These are phyloP conservation scores for Phytophthora macrochlamydospora DNA, from an alignment of 352 stramenopile species.

Conservation along the genomic window DNA sequence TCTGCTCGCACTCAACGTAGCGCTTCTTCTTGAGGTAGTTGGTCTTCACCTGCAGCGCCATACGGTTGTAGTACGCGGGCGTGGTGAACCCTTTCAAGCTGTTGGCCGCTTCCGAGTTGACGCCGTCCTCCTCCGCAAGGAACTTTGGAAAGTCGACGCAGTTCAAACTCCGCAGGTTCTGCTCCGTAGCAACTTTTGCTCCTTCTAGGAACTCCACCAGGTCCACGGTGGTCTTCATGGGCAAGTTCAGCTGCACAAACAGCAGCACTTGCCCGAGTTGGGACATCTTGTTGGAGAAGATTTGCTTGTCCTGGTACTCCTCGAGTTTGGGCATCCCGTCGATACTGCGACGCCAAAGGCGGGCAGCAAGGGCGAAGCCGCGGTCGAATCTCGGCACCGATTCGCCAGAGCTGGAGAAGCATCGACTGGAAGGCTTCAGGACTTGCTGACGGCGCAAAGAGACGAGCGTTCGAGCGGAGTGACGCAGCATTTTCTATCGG, in stretches of 20 bases:
- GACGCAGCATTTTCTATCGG: neutral
- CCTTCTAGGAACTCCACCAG: conserved; percentile 53
- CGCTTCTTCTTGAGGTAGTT: conserved; percentile 45
- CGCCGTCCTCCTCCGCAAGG: conserved; percentile 32
- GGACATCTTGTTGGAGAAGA: conserved; percentile 29
- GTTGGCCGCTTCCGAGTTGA: conserved; percentile 24
- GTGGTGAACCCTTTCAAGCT: conserved; percentile 26
- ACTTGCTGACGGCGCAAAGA: neutral
- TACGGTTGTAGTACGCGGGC: conserved; percentile 38
- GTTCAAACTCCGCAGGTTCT: conserved; percentile 45
- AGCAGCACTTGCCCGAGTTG: conserved; percentile 16
- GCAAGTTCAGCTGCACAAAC: conserved; percentile 46
- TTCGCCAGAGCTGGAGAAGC: conserved; percentile 14
- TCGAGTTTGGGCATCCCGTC: conserved; percentile 33
- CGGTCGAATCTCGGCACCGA: conserved; percentile 19
- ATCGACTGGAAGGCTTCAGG: neutral
- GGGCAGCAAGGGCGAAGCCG: conserved; percentile 12
- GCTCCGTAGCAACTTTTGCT: conserved; percentile 35
- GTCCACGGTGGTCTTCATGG: conserved; percentile 40
- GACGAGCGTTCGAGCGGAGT: neutral
- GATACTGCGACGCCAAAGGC: conserved; percentile 26
- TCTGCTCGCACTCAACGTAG: conserved; percentile 43
- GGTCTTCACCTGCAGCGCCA: conserved; percentile 48
- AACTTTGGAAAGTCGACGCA: conserved; percentile 40
- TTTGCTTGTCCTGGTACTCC: conserved; percentile 29